phyloP scores from a whole-genome alignment of 805 yeast species.

The Zygotorulaspora florentina region DNA sequence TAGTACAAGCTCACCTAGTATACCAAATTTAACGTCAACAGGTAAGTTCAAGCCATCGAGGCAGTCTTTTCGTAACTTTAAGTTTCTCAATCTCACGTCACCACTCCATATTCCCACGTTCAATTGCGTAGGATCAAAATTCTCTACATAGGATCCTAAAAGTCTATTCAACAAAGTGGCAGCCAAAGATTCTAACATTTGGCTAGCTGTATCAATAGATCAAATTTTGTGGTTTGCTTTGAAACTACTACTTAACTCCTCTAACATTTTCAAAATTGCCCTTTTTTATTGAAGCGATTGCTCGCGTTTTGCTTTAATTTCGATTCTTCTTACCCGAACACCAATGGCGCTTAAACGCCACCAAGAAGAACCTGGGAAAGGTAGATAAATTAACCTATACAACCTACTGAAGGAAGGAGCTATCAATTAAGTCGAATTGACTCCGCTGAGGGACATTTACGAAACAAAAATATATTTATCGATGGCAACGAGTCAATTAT shows the following conservation, averaged over 20 bases:
- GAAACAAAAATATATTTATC: too few relatives aligned
- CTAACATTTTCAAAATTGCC: neutral
- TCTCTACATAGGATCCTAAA: slow-evolving; percentile 67
- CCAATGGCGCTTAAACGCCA: neutral
- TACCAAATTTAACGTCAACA: slow-evolving; percentile 82
- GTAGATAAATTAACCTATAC: too few relatives aligned
- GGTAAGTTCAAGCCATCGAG: slow-evolving; percentile 84
- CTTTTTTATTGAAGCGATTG: neutral
- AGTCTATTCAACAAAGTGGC: slow-evolving; percentile 34
- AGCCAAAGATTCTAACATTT: slow-evolving; percentile 37
- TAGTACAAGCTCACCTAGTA: slow-evolving; percentile 79
- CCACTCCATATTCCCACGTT: slow-evolving; percentile 98
- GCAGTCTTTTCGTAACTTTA: slow-evolving; percentile 81
- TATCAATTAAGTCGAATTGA: too few relatives aligned
- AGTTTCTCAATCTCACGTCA: slow-evolving; percentile 78
- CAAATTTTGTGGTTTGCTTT: too few relatives aligned
- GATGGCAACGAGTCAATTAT: too few relatives aligned
- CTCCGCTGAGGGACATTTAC: too few relatives aligned
- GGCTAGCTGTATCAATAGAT: neutral
- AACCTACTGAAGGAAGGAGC: too few relatives aligned
- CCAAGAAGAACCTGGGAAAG: neutral
- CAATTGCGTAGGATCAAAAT: slow-evolving; percentile 91
- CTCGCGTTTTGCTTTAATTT: neutral
- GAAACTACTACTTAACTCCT: neutral
- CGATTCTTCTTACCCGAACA: slow-evolving; percentile 7